These are phyloP conservation scores for Saprolegnia parasitica DNA, from an alignment of 352 stramenopile genomes.

Conservation along the genomic window DNA sequence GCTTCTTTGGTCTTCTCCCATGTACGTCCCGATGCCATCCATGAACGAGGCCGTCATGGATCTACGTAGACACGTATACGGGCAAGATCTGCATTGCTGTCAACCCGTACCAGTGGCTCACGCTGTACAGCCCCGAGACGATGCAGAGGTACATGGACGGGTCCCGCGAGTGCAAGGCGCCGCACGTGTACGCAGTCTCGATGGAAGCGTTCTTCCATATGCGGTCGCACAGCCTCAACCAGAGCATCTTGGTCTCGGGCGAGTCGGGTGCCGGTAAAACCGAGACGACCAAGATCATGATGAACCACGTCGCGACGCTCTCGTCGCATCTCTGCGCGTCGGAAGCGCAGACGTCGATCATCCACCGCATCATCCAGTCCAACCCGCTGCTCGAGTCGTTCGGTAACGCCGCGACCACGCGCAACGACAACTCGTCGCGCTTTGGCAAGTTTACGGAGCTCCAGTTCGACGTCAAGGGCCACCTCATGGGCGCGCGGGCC, in stretches of 20 bases:
- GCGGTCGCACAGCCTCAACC: conserved; percentile 70
- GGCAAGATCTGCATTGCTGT: conserved; percentile 85
- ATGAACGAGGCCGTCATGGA: neutral
- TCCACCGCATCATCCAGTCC: conserved; percentile 94
- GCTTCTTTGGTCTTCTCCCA: conserved; percentile 73
- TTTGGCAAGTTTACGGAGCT: conserved; percentile 87
- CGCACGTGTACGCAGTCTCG: conserved; percentile 82
- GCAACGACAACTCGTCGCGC: conserved; percentile 81
- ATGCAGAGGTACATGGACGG: conserved; percentile 76
- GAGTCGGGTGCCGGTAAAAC: conserved; percentile 96
- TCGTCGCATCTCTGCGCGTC: conserved; percentile 65
- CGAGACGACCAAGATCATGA: conserved; percentile 95
- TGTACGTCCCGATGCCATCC: conserved; percentile 39
- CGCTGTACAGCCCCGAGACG: conserved; percentile 64
- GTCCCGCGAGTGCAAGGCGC: conserved; percentile 62
- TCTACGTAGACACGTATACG: conserved; percentile 68
- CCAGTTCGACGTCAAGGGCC: conserved; percentile 65
- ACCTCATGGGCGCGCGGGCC: conserved; percentile 73
- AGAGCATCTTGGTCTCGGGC: conserved; percentile 93
- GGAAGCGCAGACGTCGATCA: conserved; percentile 60
- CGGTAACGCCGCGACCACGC: conserved; percentile 80
- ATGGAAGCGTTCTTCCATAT: conserved; percentile 86
- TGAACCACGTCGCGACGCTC: conserved; percentile 89
- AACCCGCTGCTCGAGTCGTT: conserved; percentile 85
- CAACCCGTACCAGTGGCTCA: conserved; percentile 85